Conservation (phyloP, 2,329 filamentous ascomycete genomes). For the Microdochium paspali region DNA sequence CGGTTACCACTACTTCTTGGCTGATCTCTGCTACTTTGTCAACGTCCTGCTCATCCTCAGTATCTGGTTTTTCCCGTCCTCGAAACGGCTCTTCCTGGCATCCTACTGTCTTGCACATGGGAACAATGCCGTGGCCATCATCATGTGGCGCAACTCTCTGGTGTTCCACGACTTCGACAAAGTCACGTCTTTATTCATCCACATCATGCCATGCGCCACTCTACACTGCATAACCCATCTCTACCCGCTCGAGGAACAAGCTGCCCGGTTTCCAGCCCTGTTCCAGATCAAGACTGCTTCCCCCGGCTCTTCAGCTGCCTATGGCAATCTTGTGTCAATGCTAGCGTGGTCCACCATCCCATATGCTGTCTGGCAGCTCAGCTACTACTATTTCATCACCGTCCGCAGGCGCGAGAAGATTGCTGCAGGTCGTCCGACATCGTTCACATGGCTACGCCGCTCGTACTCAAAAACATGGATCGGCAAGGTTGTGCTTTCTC, state of each 20-base stretch:
- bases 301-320: slow-evolving; percentile 68
- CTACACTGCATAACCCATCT: slow-evolving; percentile 90
- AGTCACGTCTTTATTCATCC: slow-evolving; percentile 95
- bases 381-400: slow-evolving; percentile 92
- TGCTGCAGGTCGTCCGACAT: slow-evolving; percentile 86
- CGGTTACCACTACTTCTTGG: slow-evolving; percentile 94
- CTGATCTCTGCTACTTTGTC: slow-evolving; percentile 97
- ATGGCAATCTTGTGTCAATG: slow-evolving; percentile 72
- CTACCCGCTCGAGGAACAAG: slow-evolving; percentile 54
- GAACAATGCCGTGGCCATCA: slow-evolving; percentile 95
- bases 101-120: slow-evolving; percentile 89
- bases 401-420: slow-evolving; percentile 94
- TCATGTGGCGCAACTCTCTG: slow-evolving; percentile 98
- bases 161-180: slow-evolving; percentile 99
- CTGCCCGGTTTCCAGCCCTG: slow-evolving; percentile 70
- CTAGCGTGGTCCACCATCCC: slow-evolving; percentile 89
- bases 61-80: slow-evolving; percentile 84
- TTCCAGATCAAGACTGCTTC: slow-evolving; percentile 65
- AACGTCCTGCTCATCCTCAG: slow-evolving; percentile 76
- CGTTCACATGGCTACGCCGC: slow-evolving; percentile 91
- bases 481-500: slow-evolving; percentile 71
- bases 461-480: slow-evolving; percentile 88
- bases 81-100: slow-evolving; percentile 84
- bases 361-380: slow-evolving; percentile 85
- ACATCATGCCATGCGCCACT: slow-evolving; percentile 95